Percentiles rank a stretch among this genome's conserved stretches.
phyloP scores from a whole-genome alignment of 352 stramenopile genomes.

The Globisporangium camurandrum region DNA sequence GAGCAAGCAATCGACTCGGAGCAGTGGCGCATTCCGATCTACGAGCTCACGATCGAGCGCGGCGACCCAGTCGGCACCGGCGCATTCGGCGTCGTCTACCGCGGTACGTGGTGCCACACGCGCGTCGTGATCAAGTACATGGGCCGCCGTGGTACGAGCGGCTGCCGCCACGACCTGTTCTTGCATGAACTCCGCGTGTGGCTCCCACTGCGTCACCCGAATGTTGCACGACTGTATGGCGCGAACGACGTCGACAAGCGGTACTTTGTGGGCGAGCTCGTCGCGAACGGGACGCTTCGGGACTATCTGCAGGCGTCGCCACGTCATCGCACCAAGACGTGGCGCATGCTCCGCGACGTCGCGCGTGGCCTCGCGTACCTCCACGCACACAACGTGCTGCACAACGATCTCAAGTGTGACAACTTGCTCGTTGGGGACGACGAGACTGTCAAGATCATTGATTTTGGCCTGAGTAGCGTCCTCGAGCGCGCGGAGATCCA shows the following conservation, averaged over 20 bases:
- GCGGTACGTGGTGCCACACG: slow-evolving; percentile 1
- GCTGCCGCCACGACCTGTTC: neutral
- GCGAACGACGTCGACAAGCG: slow-evolving; percentile 1
- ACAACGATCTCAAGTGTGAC: slow-evolving; percentile 10
- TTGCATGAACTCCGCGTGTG: slow-evolving; percentile 8
- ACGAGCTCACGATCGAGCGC: neutral
- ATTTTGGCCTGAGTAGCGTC: slow-evolving; percentile 12
- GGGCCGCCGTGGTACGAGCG: neutral
- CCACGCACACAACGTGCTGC: slow-evolving; percentile 6
- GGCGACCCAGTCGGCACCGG: neutral
- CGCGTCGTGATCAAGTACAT: slow-evolving; percentile 8
- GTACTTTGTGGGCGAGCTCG: slow-evolving; percentile 6
- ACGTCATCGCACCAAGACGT: neutral
- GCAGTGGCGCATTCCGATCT: slow-evolving; percentile 2
- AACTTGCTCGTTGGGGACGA: slow-evolving; percentile 6
- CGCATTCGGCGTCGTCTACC: slow-evolving; percentile 2
- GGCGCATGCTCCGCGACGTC: slow-evolving; percentile 9
- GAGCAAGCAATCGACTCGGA: neutral
- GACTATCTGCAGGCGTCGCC: neutral
- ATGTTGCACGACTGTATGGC: slow-evolving; percentile 5
- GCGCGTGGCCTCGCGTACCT: slow-evolving; percentile 6
- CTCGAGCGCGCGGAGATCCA: neutral
- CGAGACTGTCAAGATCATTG: slow-evolving; percentile 6
- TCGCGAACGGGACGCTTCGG: neutral
- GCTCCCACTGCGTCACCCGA: slow-evolving; percentile 1